A percentile compares a stretch with the other conserved stretches of the same genome.
Evolutionary conservation across 768 basidiomycete species (phyloP).

Genomic region (Lentinula edodes): DNA sequence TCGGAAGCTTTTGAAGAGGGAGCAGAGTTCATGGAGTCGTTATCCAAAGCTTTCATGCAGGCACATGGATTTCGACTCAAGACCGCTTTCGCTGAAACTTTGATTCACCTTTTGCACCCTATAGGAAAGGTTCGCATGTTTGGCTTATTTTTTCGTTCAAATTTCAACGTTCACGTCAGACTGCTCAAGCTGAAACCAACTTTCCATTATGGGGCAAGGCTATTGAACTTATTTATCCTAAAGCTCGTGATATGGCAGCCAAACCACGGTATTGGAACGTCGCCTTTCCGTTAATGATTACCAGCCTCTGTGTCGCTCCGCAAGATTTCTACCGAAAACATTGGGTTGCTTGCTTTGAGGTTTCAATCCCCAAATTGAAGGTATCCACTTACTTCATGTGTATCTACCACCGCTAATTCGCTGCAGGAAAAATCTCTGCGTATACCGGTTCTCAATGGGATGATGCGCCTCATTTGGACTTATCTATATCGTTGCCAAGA

Average conservation of each 20-base stretch:
- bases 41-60: constrained; percentile 79
- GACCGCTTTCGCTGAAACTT: constrained; percentile 77
- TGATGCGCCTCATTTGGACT: constrained; percentile 84
- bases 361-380: constrained; percentile 73
- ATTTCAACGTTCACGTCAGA: constrained; percentile 37
- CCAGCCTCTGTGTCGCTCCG: constrained; percentile 82
- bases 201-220: constrained; percentile 94
- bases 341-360: constrained; percentile 73
- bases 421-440: constrained; percentile 74
- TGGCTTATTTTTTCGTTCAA: neutral
- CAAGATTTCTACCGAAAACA: constrained; percentile 79
- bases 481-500: constrained; percentile 94
- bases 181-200: constrained; percentile 93
- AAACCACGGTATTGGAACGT: constrained; percentile 89
- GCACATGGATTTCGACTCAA: constrained; percentile 83
- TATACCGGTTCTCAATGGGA: constrained; percentile 70
- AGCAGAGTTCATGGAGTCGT: constrained; percentile 81
- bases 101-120: constrained; percentile 75
- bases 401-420: constrained; percentile 10
- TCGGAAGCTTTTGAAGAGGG: constrained; percentile 91
- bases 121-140: constrained; percentile 65
- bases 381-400: constrained; percentile 19
- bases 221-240: constrained; percentile 77
- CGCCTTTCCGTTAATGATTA: constrained; percentile 84
- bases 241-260: constrained; percentile 76